Evolutionary conservation across 2,329 filamentous ascomycete species (phyloP).

Genomic region (Colletotrichum paranaense): DNA sequence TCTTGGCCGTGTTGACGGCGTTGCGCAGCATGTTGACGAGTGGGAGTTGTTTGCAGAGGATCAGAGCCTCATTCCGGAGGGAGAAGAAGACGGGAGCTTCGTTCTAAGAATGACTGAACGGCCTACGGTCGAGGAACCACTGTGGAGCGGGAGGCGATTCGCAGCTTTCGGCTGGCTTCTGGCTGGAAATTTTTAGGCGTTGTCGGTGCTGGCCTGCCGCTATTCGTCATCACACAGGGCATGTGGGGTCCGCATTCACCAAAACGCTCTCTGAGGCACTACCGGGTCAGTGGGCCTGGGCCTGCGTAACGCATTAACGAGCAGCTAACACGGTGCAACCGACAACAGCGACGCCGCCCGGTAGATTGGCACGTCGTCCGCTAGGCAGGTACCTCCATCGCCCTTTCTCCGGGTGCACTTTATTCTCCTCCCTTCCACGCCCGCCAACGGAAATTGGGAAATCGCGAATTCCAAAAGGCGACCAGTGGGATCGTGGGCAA

Average conservation of each 20-base stretch:
- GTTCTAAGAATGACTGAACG: background rate
- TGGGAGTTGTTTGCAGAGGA: background rate
- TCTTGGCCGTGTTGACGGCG: constrained; percentile 60
- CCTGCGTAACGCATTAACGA: constrained; percentile 26
- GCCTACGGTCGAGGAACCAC: background rate
- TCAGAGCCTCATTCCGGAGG: constrained; percentile 1
- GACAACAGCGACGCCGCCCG: background rate
- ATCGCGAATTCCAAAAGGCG: constrained; percentile 16
- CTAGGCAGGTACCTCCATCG: constrained; percentile 19
- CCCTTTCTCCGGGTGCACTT: constrained; percentile 10
- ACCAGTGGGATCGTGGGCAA: constrained; percentile 3
- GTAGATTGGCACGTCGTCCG: constrained; percentile 8
- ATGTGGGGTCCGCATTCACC: constrained; percentile 31
- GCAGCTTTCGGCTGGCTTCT: background rate
- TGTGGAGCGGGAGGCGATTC: constrained; percentile 26
- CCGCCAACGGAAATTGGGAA: background rate
- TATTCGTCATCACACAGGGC: constrained; percentile 31
- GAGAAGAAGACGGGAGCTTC: background rate
- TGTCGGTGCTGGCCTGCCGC: constrained; percentile 15
- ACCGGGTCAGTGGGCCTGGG: constrained; percentile 13
- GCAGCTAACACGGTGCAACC: constrained; percentile 13
- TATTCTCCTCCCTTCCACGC: constrained; percentile 31
- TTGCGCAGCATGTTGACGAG: constrained; percentile 60
- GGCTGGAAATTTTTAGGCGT: constrained; percentile 25
- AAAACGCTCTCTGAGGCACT: constrained; percentile 23